A percentile compares a stretch with the other conserved stretches of the same genome.
Conservation (phyloP, 1,284 basidiomycete genomes). For the Macrocystidia cucumis region DNA sequence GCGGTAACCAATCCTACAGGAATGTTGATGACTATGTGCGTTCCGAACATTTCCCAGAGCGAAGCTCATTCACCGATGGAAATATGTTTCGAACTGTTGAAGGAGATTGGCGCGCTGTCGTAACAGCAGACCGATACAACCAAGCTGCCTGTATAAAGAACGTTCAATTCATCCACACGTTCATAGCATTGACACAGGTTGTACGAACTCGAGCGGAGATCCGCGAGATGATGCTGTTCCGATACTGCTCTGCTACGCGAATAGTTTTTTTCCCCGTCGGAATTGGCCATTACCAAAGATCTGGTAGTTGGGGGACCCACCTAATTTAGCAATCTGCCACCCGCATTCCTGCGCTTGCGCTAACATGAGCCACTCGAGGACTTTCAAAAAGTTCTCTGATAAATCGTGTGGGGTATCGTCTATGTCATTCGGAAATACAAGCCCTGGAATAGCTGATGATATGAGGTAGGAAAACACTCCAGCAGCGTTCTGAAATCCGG, state of each 20-base stretch:
- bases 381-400: conserved; percentile 50
- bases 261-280: conserved; percentile 5
- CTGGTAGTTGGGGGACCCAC: conserved; percentile 32
- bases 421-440: conserved; percentile 42
- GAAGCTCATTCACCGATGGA: conserved; percentile 43
- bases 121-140: conserved; percentile 56
- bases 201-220: conserved; percentile 63
- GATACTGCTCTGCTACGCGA: conserved; percentile 53
- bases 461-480: conserved; percentile 67
- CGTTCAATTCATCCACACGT: conserved; percentile 1
- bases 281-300: conserved; percentile 6
- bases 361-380: conserved; percentile 75
- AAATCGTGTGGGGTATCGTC: conserved; percentile 60
- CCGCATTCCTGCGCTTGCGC: conserved; percentile 97
- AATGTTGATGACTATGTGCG: conserved; percentile 50
- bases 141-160: conserved; percentile 47
- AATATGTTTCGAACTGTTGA: conserved; percentile 39
- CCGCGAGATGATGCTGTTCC: conserved; percentile 84
- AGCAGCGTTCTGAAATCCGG: conserved; percentile 56
- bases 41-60: conserved; percentile 61
- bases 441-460: conserved; percentile 47
- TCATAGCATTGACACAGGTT: not conserved
- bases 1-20: conserved; percentile 73
- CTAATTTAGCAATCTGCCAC: conserved; percentile 89
- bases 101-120: conserved; percentile 41